Conservation (phyloP, 1,284 basidiomycete species). For the Tetrapyrgos nigripes region DNA sequence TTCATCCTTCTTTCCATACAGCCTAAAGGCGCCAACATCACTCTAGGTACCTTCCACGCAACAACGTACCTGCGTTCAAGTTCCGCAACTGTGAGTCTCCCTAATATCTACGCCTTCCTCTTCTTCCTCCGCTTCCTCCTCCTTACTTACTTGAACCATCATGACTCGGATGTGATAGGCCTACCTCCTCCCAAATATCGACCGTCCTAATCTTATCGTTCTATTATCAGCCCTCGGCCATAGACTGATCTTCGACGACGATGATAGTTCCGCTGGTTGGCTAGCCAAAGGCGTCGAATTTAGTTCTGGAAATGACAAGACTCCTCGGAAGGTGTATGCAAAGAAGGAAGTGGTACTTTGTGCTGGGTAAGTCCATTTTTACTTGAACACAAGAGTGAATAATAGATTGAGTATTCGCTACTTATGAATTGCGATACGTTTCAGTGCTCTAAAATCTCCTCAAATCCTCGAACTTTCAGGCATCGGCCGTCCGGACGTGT, state of each 20-base stretch:
- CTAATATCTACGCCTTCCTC: background rate
- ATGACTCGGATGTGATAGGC: too few species aligned
- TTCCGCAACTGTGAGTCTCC: conserved; percentile 17
- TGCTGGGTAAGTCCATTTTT: conserved; percentile 37
- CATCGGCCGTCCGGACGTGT: conserved; percentile 48
- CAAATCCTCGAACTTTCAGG: conserved; percentile 58
- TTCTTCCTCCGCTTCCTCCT: background rate
- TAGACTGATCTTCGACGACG: conserved; percentile 5
- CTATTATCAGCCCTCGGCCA: conserved; percentile 14
- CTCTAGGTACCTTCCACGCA: conserved; percentile 20
- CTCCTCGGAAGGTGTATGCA: conserved; percentile 10
- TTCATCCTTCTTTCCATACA: too few species aligned
- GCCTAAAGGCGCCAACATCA: conserved; percentile 19
- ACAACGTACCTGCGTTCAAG: conserved; percentile 21
- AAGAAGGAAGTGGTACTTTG: conserved; percentile 47
- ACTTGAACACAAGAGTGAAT: background rate
- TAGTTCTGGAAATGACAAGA: conserved; percentile 7
- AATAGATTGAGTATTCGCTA: background rate
- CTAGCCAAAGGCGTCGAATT: conserved; percentile 29
- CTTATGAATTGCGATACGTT: background rate
- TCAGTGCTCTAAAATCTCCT: conserved; percentile 46
- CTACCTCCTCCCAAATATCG: conserved; percentile 4
- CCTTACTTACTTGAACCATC: conserved; percentile 1
- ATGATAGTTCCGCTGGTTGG: conserved; percentile 11
- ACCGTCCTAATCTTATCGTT: conserved; percentile 17